Evolutionary conservation across 2,329 filamentous ascomycete genomes (phyloP), one percentile per base, ranked within the genome.

Genomic region (Juglanconis oblonga): DNA sequence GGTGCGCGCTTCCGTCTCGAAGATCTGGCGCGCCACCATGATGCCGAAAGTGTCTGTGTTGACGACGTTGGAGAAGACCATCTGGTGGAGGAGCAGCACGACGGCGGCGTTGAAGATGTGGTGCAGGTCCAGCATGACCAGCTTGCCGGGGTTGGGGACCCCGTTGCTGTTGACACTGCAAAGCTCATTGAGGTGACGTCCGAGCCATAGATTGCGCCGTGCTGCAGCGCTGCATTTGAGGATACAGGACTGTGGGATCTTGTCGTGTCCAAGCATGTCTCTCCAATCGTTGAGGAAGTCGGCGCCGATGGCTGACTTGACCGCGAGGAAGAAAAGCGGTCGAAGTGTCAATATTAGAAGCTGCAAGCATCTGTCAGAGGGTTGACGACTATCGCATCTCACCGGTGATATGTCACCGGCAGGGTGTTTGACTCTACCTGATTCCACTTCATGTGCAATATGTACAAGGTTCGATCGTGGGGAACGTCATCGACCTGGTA

Each of bases 31-130:
- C 48, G 76, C 77, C 60, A 77, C 79, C 1, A 68, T 65, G 24
- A 81, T 71, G 45, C 76, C 73, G 3, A 50, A 67, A 49, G 62
- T 60, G 56, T 71, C 72, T 40, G 61, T 67, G 54, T 65, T 69
- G 51, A 66, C 64, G 10, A 70, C 63, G 35, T 73, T 70, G 29
- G 71, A 68, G 45, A 72, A 72, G 3, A 79, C 69, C 31, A 81
- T 71, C 61, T 77, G 73, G 60, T 78, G 74, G 56, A 83, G 71
- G 57, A 80, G 73, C 36, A 83, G 71, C 17, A 81, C 73, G 42
- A 81, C 72, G 58, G 79, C 77, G 3, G 80, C 78, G 66, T 80
- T 81, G 71, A 82, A 81, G 44, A 81, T 73, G 64, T 77, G 75
- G 68, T 82, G 79, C 53, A 82, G 70, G 9, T 76, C 76, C 0